Base-by-base conservation (phyloP, 1,139 yeast species). In the Yamadazyma oceani region DNA sequence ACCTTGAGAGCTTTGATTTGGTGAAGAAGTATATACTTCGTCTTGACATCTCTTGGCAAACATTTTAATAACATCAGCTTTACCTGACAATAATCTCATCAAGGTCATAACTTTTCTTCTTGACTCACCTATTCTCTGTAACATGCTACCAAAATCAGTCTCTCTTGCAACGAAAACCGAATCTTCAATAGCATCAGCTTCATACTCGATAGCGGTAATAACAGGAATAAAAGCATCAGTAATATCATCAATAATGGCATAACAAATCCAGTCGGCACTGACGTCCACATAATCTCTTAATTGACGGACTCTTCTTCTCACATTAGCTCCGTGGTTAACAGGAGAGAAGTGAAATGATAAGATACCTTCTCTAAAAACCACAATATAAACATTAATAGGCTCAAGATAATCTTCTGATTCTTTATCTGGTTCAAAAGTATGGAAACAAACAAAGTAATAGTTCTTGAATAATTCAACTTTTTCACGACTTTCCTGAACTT, bases 1-100 rank as follows among this genome's bases (percentile, higher is more conserved):
- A 7, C 38, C 34, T 11, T 43, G 45, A 2, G 44, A 37, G 14
- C 16, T 32, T 12, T 31, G 45, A 19, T 22, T 34, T 9, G 43
- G 44, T 12, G 26, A 32, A 6, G 21, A 19, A 19, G 32, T 34
- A 21, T 61, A 51, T 42, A 65, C 57, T 44, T 72, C 80, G 51
- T 92, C 97, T 51, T 85, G 94, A 62, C 97, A 90, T 55, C 98
- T 75, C 58, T 92, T 92, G 27, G 97, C 95, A 71, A 92, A 89
- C 95, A 90, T 92, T 55, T 87, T 86, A 53, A 92, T 88, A 41
- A 92, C 98, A 60, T 94, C 98, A 0, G 98, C 97, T 60, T 92
- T 92, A 44, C 96, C 96, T 19, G 95, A 82, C 37, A 92, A 71
- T 44, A 92, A 69, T 53, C 98, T 75, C 86, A 92, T 82, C 57